Base-by-base conservation (phyloP, 202 grass and related monocot species). In the Setaria viridis region DNA sequence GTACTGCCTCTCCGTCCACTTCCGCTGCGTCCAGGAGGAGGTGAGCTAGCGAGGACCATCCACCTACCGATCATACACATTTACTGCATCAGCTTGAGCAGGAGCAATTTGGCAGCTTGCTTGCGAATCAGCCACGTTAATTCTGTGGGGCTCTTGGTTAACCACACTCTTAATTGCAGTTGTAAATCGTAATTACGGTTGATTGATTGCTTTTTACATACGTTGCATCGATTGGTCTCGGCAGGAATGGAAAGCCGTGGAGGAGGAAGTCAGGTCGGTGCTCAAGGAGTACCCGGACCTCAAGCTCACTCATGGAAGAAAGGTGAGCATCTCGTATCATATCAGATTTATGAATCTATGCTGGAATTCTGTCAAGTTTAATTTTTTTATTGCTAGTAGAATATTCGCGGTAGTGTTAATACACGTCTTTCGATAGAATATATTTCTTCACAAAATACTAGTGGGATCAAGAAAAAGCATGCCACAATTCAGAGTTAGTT, bases 1-100 rank as follows among this genome's bases (percentile, higher is more conserved):
- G 84, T 94, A 89, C 41, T 91, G 87, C 72, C 70, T 94, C 37
- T 89, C 92, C 9, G 92, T 94, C 13, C 87, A 94, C 41, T 94
- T 85, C 50, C 89, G 89, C 57, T 85, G 89, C 46, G 92, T 91
- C 29, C 72, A 85, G 4, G 47, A 94, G 74, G 66, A 90, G 88
- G 91, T 93, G 45, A 41, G 3, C 4, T 0, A 41, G 5, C 39
- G 39, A 41, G 39, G 39, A 41, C 4, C 39, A 41, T 41, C 4
- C 39, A 41, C 39, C 34, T 41, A 41, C 39, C 5, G 4, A 41
- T 41, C 39, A 41, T 41, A 41, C 5, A 5, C 5, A 41, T 41
- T 41, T 41, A 41, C 39, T 5, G 6, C 39, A 41, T 41, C 39
- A 41, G 1, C 7, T 46, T 46, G 43, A 9, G 43, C 8, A 46